Conservation (phyloP, 202 grass and related monocot species). For the Setaria viridis region DNA sequence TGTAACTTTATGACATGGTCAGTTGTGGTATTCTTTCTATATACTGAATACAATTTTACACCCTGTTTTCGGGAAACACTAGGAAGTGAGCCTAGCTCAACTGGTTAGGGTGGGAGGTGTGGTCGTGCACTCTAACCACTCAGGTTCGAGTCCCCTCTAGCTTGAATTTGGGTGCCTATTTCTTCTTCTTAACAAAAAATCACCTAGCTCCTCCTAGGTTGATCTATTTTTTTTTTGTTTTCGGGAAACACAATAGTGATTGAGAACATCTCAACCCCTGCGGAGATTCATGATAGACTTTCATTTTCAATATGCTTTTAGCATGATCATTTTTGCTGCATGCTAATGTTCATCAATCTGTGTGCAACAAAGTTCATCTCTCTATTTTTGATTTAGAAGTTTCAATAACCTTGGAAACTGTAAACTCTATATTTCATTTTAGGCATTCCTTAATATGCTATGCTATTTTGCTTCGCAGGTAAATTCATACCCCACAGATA, state of each 20-base stretch:
- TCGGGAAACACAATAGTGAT: neutral
- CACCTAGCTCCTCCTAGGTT: too few relatives aligned
- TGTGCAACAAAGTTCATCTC: neutral
- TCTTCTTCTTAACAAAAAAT: too few relatives aligned
- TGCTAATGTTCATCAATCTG: conserved; percentile 20
- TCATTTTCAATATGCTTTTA: conserved; percentile 12
- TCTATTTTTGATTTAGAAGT: conserved; percentile 15
- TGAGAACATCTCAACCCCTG: neutral
- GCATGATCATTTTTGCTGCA: conserved; percentile 26
- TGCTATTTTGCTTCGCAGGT: conserved; percentile 55
- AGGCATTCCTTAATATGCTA: conserved; percentile 7
- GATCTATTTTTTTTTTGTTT: neutral
- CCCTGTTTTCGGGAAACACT: neutral
- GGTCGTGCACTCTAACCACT: too few relatives aligned
- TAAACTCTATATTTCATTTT: neutral
- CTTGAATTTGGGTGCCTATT: too few relatives aligned
- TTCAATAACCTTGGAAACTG: neutral
- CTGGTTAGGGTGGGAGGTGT: too few relatives aligned
- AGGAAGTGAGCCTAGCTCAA: too few relatives aligned
- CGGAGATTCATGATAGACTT: neutral
- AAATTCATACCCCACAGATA: conserved; percentile 87
- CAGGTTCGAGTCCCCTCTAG: too few relatives aligned
- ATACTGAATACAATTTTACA: neutral
- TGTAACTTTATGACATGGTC: neutral
- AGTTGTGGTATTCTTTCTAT: conserved; percentile 15